Evolutionary conservation across 495 filamentous ascomycete genomes (phyloP), one percentile per base, ranked within the genome.

Genomic region (Trichodelitschia bisporula): DNA sequence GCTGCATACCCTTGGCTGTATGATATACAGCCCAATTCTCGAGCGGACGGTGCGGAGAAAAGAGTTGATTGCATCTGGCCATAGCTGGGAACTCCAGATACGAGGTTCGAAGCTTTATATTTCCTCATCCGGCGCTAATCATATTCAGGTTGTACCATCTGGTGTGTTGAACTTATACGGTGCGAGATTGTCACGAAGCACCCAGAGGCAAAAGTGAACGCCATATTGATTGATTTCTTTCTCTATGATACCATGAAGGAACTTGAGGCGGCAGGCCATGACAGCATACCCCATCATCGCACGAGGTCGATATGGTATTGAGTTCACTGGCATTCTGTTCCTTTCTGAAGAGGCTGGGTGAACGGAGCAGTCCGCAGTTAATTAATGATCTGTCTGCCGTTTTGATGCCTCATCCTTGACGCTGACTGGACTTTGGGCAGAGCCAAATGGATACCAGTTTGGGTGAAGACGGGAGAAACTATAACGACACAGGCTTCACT

Each of bases 271-370:
- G 4, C 55, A 61, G 11, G 55, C 61, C 32, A 10, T 38, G 36
- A 18, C 40, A 49, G 33, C 21, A 71, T 86, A 27, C 79, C 77
- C n/a, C 83, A 92, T 50, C 84, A 95, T 50, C 61, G 83, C 37
- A 91, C 80, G 16, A 64, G 84, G 41, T 86, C 80, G 40, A 92
- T 95, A 38, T 95, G 84, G 84, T 95, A 95, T 54, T 95, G 43
- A 57, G 17, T 21, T 27, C 12, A 32, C 2, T n/a, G n/a, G n/a
- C n/a, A n/a, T n/a, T n/a, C n/a, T n/a, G n/a, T n/a, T n/a, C n/a
- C n/a, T n/a, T n/a, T n/a, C n/a, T n/a, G n/a, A n/a, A n/a, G n/a
- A n/a, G n/a, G n/a, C n/a, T n/a, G n/a, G n/a, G n/a, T n/a, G n/a
- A n/a, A n/a, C n/a, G n/a, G n/a, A n/a, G n/a, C n/a, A n/a, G n/a